Evolutionary conservation across 1,284 basidiomycete genomes (phyloP).

Genomic region (Apiotrichum laibachii): DNA sequence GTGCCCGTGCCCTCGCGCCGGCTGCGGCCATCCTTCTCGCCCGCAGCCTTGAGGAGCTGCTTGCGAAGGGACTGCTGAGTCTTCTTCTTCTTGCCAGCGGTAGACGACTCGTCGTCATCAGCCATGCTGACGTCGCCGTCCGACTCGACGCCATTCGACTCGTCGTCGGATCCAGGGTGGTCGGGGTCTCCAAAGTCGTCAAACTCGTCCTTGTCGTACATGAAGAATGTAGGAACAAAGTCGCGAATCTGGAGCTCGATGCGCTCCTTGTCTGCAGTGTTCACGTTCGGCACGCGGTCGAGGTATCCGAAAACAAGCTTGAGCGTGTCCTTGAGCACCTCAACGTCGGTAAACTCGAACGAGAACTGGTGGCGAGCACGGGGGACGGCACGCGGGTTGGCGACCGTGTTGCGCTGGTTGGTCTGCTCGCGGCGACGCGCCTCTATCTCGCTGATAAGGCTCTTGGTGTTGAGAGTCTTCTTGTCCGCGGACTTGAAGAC

Average conservation of each 20-base stretch:
- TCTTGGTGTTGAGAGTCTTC: conserved; percentile 87
- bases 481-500: conserved; percentile 95
- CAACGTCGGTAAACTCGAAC: conserved; percentile 73
- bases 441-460: conserved; percentile 87
- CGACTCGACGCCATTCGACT: conserved; percentile 61
- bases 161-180: conserved; percentile 58
- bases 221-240: conserved; percentile 81
- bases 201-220: conserved; percentile 72
- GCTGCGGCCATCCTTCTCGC: conserved; percentile 64
- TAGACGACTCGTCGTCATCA: conserved; percentile 54
- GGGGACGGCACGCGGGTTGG: conserved; percentile 58
- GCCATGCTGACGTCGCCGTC: conserved; percentile 50
- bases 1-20: conserved; percentile 49
- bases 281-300: conserved; percentile 76
- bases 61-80: conserved; percentile 64
- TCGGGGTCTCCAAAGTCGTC: conserved; percentile 67
- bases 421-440: conserved; percentile 67
- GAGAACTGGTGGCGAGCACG: conserved; percentile 65
- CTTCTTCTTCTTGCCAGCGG: conserved; percentile 35
- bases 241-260: conserved; percentile 81
- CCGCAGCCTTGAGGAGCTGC: conserved; percentile 65
- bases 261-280: conserved; percentile 70
- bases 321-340: conserved; percentile 80
- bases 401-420: conserved; percentile 69
- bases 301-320: conserved; percentile 88